Evolutionary conservation across 768 basidiomycete species (phyloP).

Genomic region (Phylloporus sp.): DNA sequence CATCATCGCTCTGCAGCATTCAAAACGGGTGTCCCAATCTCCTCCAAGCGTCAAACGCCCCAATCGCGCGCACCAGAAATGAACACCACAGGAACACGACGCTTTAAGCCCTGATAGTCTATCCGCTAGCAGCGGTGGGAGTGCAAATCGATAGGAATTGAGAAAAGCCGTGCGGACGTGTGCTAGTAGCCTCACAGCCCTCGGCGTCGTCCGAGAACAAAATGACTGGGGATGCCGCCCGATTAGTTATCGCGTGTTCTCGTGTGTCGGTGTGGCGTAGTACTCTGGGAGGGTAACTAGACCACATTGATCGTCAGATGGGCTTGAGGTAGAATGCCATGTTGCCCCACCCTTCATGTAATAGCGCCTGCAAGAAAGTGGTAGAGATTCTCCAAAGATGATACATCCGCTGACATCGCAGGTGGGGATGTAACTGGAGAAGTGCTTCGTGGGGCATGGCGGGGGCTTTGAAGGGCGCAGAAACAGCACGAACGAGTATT

Average conservation of each 20-base stretch:
- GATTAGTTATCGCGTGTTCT: slow-evolving; percentile 50
- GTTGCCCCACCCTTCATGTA: slow-evolving; percentile 54
- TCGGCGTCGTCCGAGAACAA: slow-evolving; percentile 46
- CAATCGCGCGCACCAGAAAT: slow-evolving; percentile 53
- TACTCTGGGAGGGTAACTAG: slow-evolving; percentile 48
- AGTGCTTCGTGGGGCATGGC: slow-evolving; percentile 55
- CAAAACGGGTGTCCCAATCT: slow-evolving; percentile 33
- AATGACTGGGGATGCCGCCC: slow-evolving; percentile 29
- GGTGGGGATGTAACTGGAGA: slow-evolving; percentile 46
- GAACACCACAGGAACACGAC: slow-evolving; percentile 52
- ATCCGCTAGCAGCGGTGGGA: slow-evolving; percentile 29
- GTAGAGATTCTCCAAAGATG: slow-evolving; percentile 29
- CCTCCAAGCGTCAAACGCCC: slow-evolving; percentile 49
- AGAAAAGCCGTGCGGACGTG: slow-evolving; percentile 56
- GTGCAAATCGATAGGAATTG: slow-evolving; percentile 47
- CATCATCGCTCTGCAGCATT: slow-evolving; percentile 41
- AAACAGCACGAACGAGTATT: slow-evolving; percentile 3
- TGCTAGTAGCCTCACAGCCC: slow-evolving; percentile 37
- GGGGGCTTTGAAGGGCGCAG: slow-evolving; percentile 34
- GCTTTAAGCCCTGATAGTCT: slow-evolving; percentile 44
- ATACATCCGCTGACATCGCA: slow-evolving; percentile 45
- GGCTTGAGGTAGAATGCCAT: slow-evolving; percentile 25
- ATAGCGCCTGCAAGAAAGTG: slow-evolving; percentile 23
- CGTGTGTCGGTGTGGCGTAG: slow-evolving; percentile 55
- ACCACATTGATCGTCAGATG: slow-evolving; percentile 22